Evolutionary conservation across 108 stramenopile genomes (phyloP), one percentile per base, ranked within the genome.

Genomic region (Skeletonema marinoi): DNA sequence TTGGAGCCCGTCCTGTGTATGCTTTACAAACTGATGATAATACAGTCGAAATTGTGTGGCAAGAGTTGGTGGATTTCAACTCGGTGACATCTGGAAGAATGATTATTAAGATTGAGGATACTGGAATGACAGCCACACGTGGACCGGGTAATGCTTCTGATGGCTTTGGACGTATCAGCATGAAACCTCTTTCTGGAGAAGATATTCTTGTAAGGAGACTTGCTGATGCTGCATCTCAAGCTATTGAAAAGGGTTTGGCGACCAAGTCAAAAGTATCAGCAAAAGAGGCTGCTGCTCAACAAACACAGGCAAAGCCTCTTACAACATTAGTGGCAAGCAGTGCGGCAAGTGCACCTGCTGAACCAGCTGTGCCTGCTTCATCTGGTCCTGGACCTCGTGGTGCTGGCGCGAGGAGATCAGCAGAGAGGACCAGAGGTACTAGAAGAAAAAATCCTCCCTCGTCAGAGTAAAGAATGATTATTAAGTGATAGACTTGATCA

Each of bases 201-300:
- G 88, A 89, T 72, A 88, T 92, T 58, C 68, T 94, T 64, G 88
- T 94, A 1, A 77, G 87, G 29, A 70, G 86, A 54, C 80, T 94
- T 16, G 93, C 89, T 3, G 93, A 92, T 60, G 93, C 88, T 11
- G 88, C 88, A 50, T 82, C 91, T 1, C 93, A 94, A 70, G 90
- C 90, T 32, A 72, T 90, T n/a, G 93, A 94, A 59, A 94, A 94
- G 78, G 93, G 93, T 63, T 81, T 94, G 50, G 93, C 93, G 30
- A 82, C 76, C 44, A 91, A 90, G 81, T 82, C 86, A 66, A 70
- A 84, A 25, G 54, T 56, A n/a, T 8, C 21, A 29, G 54, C 54
- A 8, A 56, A 56, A 56, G 54, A 56, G 54, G 9, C 54, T 56
- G 54, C 25, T 10, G 21, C 54, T 21, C 21, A 56, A n/a, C 32